Base-by-base conservation (phyloP, 2,329 filamentous ascomycete genomes). In the Macrophomina tecta region DNA sequence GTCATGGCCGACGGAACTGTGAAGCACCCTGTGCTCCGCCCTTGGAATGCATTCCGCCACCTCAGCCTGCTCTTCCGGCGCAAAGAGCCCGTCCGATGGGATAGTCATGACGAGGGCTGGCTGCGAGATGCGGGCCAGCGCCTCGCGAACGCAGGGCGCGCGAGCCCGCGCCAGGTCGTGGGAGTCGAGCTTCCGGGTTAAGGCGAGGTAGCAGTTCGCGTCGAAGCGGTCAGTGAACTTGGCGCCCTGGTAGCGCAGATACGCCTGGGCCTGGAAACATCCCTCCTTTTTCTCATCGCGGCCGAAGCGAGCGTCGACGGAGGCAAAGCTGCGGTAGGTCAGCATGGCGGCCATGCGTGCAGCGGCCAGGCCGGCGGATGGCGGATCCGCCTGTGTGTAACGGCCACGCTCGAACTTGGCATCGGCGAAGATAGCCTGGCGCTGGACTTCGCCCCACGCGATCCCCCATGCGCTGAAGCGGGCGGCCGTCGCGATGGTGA, bases 211-310 rank as follows among this genome's bases (percentile, higher is more conserved):
- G 82, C 95, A 99, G 79, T 99, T 99, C 74, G 93, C 92, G 79
- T 99, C 95, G 78, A 98, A 99, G 8, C 95, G 91, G 78, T 92
- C 93, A 73, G 98, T 95, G 73, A 99, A 99, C 79, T 99, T 99
- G 73, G 90, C 87, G 66, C 93, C 94, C 80, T 99, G 95, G 79
- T 99, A 99, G 23, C 95, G 91, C 51, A 99, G 87, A 79, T 99
- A 99, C 0, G 94, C 97, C 78, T 99, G 95, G 0, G 95, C 95
- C 0, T 95, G 98, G 80, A 98, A 99, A 80, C 97, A 97, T 80
- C 81, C 7, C 78, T 74, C 66, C 81, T 79, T 52, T 77, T 78
- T 73, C 83, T 84, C 68, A 77, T 97, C 98, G 67, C 95, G 89
- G 18, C 95, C 95, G 76, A 99, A 99, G 5, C 95, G 89, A n/a